These are phyloP conservation scores for Fonsecaea pugnacius DNA, from an alignment of 2,329 filamentous ascomycete species.

Conservation along the genomic window DNA sequence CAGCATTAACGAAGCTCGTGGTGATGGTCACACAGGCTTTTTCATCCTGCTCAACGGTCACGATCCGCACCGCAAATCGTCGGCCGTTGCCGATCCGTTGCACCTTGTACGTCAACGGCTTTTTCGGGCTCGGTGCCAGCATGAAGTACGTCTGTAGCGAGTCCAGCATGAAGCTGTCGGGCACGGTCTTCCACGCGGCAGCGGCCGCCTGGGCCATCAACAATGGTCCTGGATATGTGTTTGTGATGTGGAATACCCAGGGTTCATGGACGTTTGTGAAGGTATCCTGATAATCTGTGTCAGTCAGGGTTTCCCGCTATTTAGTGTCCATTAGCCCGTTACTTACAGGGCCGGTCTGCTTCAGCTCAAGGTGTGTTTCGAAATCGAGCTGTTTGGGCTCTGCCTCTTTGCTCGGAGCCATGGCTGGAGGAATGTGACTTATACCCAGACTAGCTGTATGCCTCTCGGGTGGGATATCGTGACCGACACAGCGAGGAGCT, in stretches of 20 bases:
- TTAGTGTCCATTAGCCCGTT: not conserved
- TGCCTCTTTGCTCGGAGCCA: conserved; percentile 8
- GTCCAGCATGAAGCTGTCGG: conserved; percentile 31
- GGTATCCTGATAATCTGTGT: conserved; percentile 21
- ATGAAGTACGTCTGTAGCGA: conserved; percentile 36
- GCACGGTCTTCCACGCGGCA: conserved; percentile 35
- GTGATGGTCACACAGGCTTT: conserved; percentile 29
- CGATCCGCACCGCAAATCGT: conserved; percentile 32
- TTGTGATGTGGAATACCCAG: conserved; percentile 35
- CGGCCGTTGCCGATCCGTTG: conserved; percentile 33
- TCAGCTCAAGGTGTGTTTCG: conserved; percentile 30
- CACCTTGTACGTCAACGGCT: conserved; percentile 31
- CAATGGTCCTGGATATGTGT: conserved; percentile 32
- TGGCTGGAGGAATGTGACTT: not conserved
- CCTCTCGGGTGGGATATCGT: not conserved
- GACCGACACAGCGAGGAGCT: too few relatives aligned
- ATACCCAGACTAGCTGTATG: not conserved
- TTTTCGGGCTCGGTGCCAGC: conserved; percentile 24
- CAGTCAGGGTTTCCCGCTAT: not conserved
- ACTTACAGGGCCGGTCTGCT: conserved; percentile 29
- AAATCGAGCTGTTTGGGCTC: conserved; percentile 24
- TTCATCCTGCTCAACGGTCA: conserved; percentile 30
- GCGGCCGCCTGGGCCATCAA: conserved; percentile 35
- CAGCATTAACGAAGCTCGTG: conserved; percentile 30
- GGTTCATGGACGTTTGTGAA: conserved; percentile 33